Percentiles rank a stretch among this genome's conserved stretches.
Evolutionary conservation across 768 basidiomycete species (phyloP).

Genomic region (Porphyrellus cyaneotinctus): DNA sequence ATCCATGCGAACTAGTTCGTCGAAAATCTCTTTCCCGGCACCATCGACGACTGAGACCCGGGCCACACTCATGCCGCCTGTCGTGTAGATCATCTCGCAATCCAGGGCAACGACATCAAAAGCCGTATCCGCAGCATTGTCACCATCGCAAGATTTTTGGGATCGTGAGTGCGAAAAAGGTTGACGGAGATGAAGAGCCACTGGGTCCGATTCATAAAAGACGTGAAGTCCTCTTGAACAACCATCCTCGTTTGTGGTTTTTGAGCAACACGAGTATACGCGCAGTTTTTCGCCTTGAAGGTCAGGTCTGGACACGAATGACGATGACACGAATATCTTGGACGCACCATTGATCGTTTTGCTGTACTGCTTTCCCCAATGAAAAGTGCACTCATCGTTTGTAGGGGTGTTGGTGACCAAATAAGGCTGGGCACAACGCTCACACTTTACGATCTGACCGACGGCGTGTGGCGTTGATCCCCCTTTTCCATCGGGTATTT

Average conservation of each 20-base stretch:
- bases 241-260: slow-evolving; percentile 52
- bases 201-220: slow-evolving; percentile 73
- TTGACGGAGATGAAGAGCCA: slow-evolving; percentile 68
- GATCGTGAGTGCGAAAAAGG: slow-evolving; percentile 55
- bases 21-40: slow-evolving; percentile 68
- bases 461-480: slow-evolving; percentile 59
- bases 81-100: slow-evolving; percentile 97
- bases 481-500: slow-evolving; percentile 64
- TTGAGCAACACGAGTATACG: slow-evolving; percentile 77
- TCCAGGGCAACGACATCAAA: slow-evolving; percentile 86
- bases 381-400: slow-evolving; percentile 67
- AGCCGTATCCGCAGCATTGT: slow-evolving; percentile 30
- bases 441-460: slow-evolving; percentile 65
- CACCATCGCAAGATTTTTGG: slow-evolving; percentile 1
- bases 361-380: slow-evolving; percentile 74
- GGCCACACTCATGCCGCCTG: slow-evolving; percentile 87
- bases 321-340: neutral
- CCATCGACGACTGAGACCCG: slow-evolving; percentile 88
- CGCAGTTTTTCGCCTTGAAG: slow-evolving; percentile 62
- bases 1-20: slow-evolving; percentile 79
- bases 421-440: slow-evolving; percentile 71
- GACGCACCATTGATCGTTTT: slow-evolving; percentile 61
- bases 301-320: neutral
- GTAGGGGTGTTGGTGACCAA: slow-evolving; percentile 57
- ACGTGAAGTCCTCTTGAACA: slow-evolving; percentile 85